Evolutionary conservation across 208 protist genomes (phyloP).

Genomic region (Trypanosoma platydactyli): DNA sequence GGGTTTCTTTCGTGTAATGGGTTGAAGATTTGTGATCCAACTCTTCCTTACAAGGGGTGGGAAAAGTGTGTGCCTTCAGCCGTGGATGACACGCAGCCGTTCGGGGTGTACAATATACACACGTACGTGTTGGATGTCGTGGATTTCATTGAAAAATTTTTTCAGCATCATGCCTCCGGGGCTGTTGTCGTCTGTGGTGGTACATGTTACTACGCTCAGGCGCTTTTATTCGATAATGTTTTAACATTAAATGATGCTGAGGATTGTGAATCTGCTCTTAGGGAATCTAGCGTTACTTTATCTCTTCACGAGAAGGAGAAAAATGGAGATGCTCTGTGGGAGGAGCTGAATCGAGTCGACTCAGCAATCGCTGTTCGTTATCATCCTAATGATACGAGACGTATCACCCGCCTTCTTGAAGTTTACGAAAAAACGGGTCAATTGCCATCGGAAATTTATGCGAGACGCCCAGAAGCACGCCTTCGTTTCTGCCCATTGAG

Average conservation of each 20-base stretch:
- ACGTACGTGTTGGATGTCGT: constrained; percentile 48
- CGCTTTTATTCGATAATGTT: constrained; percentile 61
- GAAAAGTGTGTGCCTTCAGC: constrained; percentile 11
- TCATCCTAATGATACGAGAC: constrained; percentile 83
- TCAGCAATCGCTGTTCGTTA: constrained; percentile 59
- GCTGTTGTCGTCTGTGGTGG: constrained; percentile 84
- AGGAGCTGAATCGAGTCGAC: constrained; percentile 65
- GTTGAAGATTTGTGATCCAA: constrained; percentile 23
- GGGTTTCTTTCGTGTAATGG: constrained; percentile 57
- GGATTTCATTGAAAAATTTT: constrained; percentile 53
- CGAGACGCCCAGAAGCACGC: constrained; percentile 3
- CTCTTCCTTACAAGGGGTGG: constrained; percentile 25
- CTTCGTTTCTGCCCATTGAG: constrained; percentile 40
- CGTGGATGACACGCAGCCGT: not conserved
- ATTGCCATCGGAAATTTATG: constrained; percentile 56
- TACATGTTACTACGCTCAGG: constrained; percentile 75
- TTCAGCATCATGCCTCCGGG: constrained; percentile 31
- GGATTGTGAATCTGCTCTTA: not conserved
- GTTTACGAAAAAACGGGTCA: constrained; percentile 60
- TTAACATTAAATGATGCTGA: constrained; percentile 38
- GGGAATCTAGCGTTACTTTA: not conserved
- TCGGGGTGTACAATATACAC: constrained; percentile 46
- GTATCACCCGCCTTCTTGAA: constrained; percentile 73
- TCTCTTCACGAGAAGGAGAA: not conserved
- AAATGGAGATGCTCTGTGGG: constrained; percentile 40